Base-by-base conservation (phyloP, 1,284 basidiomycete species). In the Heimioporus retisporus region DNA sequence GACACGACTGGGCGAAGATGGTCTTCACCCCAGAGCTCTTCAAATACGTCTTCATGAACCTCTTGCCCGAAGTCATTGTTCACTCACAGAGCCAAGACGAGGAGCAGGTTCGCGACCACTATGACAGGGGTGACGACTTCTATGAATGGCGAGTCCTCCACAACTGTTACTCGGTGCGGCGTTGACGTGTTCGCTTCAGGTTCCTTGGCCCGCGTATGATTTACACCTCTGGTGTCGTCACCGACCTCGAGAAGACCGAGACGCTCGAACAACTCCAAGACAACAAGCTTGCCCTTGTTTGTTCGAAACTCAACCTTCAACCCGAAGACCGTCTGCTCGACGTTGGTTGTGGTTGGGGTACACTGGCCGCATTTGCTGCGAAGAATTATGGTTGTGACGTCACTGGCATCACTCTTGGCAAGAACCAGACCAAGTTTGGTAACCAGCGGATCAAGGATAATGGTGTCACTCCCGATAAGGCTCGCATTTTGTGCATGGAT, bases 331-430 rank as follows among this genome's bases (percentile, higher is more conserved):
- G 90, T 69, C 85, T 99, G 46, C 90, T 99, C 65, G 95, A 96
- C 75, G 95, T 98, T 71, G 97, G 97, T 46, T 99, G 98, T 79
- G 98, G 98, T 60, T 99, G 97, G 98, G 98, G 97, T 43, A 99
- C 98, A 1, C 90, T 99, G 64, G 88, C 91, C 59, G 92, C 97
- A 2, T 98, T 96, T 78, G 97, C 97, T 42, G 94, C 95, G 58
- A 99, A 99, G 85, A 99, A 99, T 86, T 99, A 94, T 79, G 94
- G 87, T 19, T 97, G 95, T 73, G 95, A 99, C 75, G 95, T 93
- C 46, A 99, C 97, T 54, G 98, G 98, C 79, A 93, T 99, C 68
- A 99, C 98, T 6, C 91, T 99, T 56, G 93, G 89, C 50, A 88
- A 90, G 80, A 95, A 98, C 72, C 97, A 99, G 82, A 91, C 96